Percentiles rank a stretch among this genome's conserved stretches.
phyloP scores from a whole-genome alignment of 2,329 filamentous ascomycete species.

The Monilinia fructicola region DNA sequence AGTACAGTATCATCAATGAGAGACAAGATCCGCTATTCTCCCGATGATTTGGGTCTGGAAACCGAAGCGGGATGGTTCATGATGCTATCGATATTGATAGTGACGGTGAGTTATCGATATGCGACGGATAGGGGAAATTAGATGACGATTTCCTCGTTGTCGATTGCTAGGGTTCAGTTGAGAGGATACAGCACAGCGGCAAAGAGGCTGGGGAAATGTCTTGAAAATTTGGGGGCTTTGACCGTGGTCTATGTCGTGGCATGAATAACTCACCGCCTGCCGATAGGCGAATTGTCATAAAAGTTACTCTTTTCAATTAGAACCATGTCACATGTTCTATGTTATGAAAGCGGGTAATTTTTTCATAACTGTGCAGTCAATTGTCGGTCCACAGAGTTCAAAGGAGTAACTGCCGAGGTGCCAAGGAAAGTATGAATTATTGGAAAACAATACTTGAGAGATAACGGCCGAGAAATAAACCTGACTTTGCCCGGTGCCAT shows the following conservation, averaged over 20 bases:
- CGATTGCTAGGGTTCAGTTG: conserved; percentile 1
- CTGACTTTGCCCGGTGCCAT: background rate
- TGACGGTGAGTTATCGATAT: conserved; percentile 8
- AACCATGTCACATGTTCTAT: background rate
- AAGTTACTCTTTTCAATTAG: background rate
- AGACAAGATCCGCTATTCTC: conserved; percentile 10
- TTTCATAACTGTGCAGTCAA: background rate
- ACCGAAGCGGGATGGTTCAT: background rate
- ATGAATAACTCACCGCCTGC: conserved; percentile 5
- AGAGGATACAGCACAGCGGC: background rate
- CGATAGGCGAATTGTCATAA: background rate
- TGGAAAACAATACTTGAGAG: background rate
- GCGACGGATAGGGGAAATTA: conserved; percentile 9
- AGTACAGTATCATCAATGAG: background rate
- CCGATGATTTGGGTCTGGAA: too few relatives aligned
- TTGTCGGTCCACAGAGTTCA: background rate
- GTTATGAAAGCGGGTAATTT: background rate
- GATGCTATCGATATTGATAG: conserved; percentile 12
- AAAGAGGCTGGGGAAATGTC: conserved; percentile 1
- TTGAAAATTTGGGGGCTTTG: conserved; percentile 7
- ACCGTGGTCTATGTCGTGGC: conserved; percentile 8
- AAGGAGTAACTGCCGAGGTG: background rate
- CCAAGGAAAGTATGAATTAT: conserved; percentile 2
- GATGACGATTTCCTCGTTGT: conserved; percentile 2
- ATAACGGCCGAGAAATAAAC: too few relatives aligned